phyloP scores from a whole-genome alignment of 257 asterid genomes.

The Nicotiana undulata region DNA sequence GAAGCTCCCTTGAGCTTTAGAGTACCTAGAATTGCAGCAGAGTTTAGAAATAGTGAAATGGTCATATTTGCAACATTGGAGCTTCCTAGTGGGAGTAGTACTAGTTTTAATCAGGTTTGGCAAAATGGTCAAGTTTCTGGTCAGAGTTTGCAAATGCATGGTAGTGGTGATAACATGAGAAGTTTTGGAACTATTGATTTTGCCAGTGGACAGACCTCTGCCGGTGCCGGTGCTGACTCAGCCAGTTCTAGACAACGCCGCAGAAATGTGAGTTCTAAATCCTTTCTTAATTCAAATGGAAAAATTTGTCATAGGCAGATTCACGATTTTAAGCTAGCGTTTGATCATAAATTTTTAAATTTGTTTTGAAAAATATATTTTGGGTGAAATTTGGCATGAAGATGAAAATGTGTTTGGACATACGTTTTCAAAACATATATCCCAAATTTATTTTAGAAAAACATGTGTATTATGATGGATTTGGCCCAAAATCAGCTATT shows the following conservation, averaged over 20 bases:
- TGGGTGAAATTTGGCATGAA: too few species aligned
- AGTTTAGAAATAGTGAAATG: conserved; percentile 1
- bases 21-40: conserved; percentile 7
- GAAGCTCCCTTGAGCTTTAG: not conserved
- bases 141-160: not conserved
- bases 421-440: too few species aligned
- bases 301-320: too few species aligned
- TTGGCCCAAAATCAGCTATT: too few species aligned
- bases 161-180: not conserved
- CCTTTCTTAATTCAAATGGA: not conserved
- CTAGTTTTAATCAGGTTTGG: conserved; percentile 27
- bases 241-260: not conserved
- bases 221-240: not conserved
- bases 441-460: too few species aligned
- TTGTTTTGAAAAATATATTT: too few species aligned
- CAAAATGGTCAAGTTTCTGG: conserved; percentile 15
- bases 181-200: not conserved
- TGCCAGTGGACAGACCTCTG: conserved; percentile 5
- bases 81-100: conserved; percentile 5
- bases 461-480: too few species aligned
- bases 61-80: conserved; percentile 16
- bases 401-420: too few species aligned
- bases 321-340: too few species aligned
- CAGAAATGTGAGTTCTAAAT: conserved; percentile 4
- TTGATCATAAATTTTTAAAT: too few species aligned